These are phyloP conservation scores for Plasmodium gaboni DNA, from an alignment of 169 alveolate genomes.

Conservation along the genomic window DNA sequence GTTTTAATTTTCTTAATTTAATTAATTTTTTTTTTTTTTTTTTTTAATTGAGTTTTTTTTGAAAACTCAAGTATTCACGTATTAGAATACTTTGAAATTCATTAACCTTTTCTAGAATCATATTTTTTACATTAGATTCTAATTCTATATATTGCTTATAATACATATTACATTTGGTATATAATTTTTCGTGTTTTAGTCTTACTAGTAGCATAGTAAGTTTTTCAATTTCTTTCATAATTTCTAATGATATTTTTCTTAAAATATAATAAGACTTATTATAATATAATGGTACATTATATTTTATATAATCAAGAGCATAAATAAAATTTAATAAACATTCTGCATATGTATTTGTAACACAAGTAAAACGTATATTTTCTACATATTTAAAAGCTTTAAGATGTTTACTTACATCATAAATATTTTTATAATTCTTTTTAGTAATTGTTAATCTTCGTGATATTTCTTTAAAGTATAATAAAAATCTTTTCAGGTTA, in stretches of 20 bases:
- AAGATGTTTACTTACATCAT: neutral
- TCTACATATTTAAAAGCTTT: neutral
- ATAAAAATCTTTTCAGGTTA: neutral
- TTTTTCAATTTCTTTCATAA: neutral
- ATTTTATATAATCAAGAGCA: neutral
- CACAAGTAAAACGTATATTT: neutral
- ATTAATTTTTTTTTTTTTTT: neutral
- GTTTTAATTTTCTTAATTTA: neutral
- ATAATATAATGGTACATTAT: neutral
- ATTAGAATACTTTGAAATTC: neutral
- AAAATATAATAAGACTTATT: neutral
- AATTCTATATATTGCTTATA: neutral
- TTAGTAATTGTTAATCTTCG: neutral
- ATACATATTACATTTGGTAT: neutral
- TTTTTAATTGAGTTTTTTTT: neutral
- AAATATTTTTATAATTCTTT: neutral
- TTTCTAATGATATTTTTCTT: neutral
- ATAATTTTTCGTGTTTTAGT: neutral
- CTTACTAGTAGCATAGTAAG: neutral
- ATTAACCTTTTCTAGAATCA: neutral
- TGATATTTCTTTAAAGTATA: slow-evolving; percentile 7
- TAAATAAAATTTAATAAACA: neutral
- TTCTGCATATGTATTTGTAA: neutral
- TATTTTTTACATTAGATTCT: slow-evolving; percentile 1
- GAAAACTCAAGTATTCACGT: neutral